Evolutionary conservation across 31 red algal genomes (phyloP), one percentile per base, ranked within the genome.

Genomic region (Endocladia muricata): DNA sequence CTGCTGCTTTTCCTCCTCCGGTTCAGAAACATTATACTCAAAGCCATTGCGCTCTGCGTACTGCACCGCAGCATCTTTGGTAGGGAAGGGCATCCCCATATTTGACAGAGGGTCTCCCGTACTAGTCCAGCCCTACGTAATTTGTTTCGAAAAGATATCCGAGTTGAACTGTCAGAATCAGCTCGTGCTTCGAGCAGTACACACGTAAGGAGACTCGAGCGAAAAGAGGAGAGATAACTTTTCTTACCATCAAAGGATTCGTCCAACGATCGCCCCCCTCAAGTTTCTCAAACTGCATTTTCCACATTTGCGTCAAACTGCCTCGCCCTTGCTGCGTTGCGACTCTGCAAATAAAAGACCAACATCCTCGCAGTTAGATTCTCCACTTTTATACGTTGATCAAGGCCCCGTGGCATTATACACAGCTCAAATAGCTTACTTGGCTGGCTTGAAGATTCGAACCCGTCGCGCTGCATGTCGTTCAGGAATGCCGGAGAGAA

Each of bases 231-330:
- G 33, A n/a, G n/a, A n/a, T n/a, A n/a, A n/a, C n/a, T n/a, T n/a
- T n/a, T n/a, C 88, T 37, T 75, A 96, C 93, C 96, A 98, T 98
- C 33, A 98, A 69, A 36, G 96, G 96, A 61, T 98, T 98, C 23
- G 91, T 95, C 96, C 96, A 98, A 32, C 94, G 89, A 84, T 94
- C 88, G 51, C 49, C 89, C 3, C 84, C 91, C 51, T 94, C 90
- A 15, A 93, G 77, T 61, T 92, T 94, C 61, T 98, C 96, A 72
- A 92, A 98, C 59, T 84, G 77, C 61, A 90, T 85, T 39, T 79
- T 84, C 96, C 96, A 98, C 61, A 93, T 64, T 63, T 89, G 85
- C 58, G 88, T 93, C 2, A 83, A 52, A 49, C 88, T 85, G 23
- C 92, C 92, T 28, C 90, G 64, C 4, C 96, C 96, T 77, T 98